Evolutionary conservation across 345 rosid species (phyloP).

Genomic region (Viola odorata): DNA sequence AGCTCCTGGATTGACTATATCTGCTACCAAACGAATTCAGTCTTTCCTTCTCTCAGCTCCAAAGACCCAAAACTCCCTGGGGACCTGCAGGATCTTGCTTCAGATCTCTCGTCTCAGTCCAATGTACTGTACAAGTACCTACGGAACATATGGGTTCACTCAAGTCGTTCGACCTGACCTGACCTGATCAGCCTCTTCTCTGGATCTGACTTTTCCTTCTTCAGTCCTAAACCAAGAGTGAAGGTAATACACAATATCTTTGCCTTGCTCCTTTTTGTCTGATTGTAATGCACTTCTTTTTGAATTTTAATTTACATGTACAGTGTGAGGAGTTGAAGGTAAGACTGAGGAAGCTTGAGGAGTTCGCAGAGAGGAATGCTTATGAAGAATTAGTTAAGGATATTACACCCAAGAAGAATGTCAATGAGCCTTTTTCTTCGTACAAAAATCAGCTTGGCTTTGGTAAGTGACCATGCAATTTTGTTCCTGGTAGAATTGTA

Average conservation of each 20-base stretch:
- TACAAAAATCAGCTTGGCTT: conserved; percentile 97
- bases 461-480: conserved; percentile 32
- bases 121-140: no score
- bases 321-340: conserved; percentile 75
- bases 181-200: conserved; percentile 42
- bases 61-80: no score
- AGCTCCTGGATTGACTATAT: no score
- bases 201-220: conserved; percentile 49
- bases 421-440: conserved; percentile 77
- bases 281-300: no score
- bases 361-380: conserved; percentile 71
- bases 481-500: no score
- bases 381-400: conserved; percentile 86
- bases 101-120: no score
- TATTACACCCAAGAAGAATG: conserved; percentile 56
- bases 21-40: no score
- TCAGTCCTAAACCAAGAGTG: conserved; percentile 67
- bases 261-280: no score
- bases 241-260: conserved; percentile 36
- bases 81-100: no score
- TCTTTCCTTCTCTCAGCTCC: no score
- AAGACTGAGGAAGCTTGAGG: conserved; percentile 64
- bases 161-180: conserved; percentile 42
- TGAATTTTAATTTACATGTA: not conserved
- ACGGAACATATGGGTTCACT: conserved; percentile 52